These are phyloP conservation scores for Heracleum sosnowskyi DNA, from an alignment of 129 eudicot genomes.

Conservation along the genomic window DNA sequence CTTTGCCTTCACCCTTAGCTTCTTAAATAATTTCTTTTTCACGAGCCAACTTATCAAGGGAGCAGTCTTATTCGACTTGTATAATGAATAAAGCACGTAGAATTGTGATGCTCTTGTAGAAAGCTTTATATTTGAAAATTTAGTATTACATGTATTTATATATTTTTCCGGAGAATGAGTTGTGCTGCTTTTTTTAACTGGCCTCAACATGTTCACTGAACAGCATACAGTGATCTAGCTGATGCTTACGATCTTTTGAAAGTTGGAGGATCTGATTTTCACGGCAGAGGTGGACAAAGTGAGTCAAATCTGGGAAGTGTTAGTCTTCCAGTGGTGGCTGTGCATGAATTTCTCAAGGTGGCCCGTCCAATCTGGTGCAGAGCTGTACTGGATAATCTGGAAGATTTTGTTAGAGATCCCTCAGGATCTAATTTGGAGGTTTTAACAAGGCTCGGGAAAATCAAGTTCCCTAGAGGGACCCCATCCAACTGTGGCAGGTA, in stretches of 20 bases:
- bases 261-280: conserved; percentile 95
- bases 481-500: conserved; percentile 12
- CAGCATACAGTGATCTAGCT: conserved; percentile 80
- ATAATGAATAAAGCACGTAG: neutral
- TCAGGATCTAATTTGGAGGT: conserved; percentile 54
- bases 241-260: conserved; percentile 64
- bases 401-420: conserved; percentile 52
- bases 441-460: conserved; percentile 38
- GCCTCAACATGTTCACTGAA: neutral
- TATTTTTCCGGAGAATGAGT: neutral
- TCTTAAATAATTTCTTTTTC: neutral
- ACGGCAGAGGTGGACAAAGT: conserved; percentile 74
- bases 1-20: neutral
- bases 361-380: conserved; percentile 85
- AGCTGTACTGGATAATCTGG: conserved; percentile 52
- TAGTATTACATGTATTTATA: neutral
- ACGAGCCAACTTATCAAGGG: neutral
- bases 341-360: conserved; percentile 60
- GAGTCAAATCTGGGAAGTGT: conserved; percentile 80
- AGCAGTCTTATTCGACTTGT: neutral
- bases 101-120: neutral
- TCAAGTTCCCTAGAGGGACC: conserved; percentile 21
- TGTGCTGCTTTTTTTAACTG: neutral
- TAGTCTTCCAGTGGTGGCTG: conserved; percentile 54
- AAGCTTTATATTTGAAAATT: neutral